Conservation (phyloP, 2,329 filamentous ascomycete species). For the Cladorrhinum sp. region DNA sequence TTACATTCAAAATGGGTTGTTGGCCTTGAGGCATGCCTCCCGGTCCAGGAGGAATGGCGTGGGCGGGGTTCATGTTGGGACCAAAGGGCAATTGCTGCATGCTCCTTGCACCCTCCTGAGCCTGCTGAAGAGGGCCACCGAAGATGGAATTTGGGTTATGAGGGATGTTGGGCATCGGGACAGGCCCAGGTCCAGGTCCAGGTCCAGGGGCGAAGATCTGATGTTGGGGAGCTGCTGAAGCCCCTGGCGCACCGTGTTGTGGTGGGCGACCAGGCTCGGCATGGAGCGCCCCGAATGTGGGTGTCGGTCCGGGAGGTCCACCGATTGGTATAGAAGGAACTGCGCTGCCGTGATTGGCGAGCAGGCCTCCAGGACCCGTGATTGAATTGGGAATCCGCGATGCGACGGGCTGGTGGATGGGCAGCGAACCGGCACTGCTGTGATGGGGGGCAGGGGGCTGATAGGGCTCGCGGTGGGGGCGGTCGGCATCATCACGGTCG, state of each 20-base stretch:
- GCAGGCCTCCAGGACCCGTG: slow-evolving; percentile 85
- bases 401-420: slow-evolving; percentile 91
- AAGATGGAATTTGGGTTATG: slow-evolving; percentile 51
- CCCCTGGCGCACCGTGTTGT: slow-evolving; percentile 50
- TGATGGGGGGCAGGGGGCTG: slow-evolving; percentile 71
- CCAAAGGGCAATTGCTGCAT: slow-evolving; percentile 63
- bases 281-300: slow-evolving; percentile 54
- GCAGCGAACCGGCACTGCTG: slow-evolving; percentile 81
- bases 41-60: slow-evolving; percentile 40
- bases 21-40: slow-evolving; percentile 70
- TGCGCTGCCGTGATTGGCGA: slow-evolving; percentile 67
- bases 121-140: slow-evolving; percentile 61
- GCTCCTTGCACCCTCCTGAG: slow-evolving; percentile 49
- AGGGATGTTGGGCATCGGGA: slow-evolving; percentile 21
- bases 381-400: slow-evolving; percentile 76
- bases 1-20: slow-evolving; percentile 76
- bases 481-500: slow-evolving; percentile 64
- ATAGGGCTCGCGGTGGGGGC: slow-evolving; percentile 61
- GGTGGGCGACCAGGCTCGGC: slow-evolving; percentile 49
- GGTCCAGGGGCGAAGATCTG: slow-evolving; percentile 56
- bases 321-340: slow-evolving; percentile 52
- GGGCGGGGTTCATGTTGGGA: slow-evolving; percentile 38
- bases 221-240: slow-evolving; percentile 45
- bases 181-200: slow-evolving; percentile 48
- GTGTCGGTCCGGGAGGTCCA: slow-evolving; percentile 48